Evolutionary conservation across 345 rosid species (phyloP).

Genomic region (Salix udensis): DNA sequence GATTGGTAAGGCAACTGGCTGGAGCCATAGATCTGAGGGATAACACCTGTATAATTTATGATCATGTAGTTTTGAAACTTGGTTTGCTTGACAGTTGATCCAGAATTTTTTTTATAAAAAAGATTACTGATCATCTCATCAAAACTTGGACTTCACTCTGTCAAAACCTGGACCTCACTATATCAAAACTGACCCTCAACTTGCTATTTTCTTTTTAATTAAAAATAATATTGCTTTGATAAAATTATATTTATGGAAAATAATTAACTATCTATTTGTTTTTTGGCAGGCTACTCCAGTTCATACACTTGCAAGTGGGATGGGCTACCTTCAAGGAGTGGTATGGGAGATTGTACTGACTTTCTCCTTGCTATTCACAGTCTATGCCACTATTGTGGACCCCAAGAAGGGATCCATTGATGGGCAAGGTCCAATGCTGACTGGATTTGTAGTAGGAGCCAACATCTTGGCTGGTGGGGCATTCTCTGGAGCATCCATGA

Average conservation of each 20-base stretch:
- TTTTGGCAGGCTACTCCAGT: slow-evolving; percentile 50
- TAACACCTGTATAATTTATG: background rate
- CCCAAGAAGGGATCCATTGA: slow-evolving; percentile 75
- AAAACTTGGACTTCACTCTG: too few species aligned
- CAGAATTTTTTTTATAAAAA: too few species aligned
- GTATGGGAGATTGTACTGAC: slow-evolving; percentile 76
- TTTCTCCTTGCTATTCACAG: slow-evolving; percentile 76
- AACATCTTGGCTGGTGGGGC: slow-evolving; percentile 74
- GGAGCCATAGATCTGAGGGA: background rate
- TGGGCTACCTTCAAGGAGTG: slow-evolving; percentile 57
- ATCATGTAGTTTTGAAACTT: too few species aligned
- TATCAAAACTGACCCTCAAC: too few species aligned
- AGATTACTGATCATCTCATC: too few species aligned
- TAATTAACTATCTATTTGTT: too few species aligned
- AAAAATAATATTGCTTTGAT: too few species aligned
- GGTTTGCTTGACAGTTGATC: too few species aligned
- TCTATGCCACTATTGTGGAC: slow-evolving; percentile 83
- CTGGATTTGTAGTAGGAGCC: slow-evolving; percentile 80
- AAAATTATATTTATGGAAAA: too few species aligned
- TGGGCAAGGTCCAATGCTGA: slow-evolving; percentile 65
- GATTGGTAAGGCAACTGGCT: slow-evolving; percentile 42
- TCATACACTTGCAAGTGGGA: slow-evolving; percentile 64
- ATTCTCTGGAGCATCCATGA: slow-evolving; percentile 94
- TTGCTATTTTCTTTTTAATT: too few species aligned
- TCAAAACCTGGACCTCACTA: too few species aligned